Evolutionary conservation across 352 stramenopile species (phyloP).

Genomic region (Phytopythium boreale): DNA sequence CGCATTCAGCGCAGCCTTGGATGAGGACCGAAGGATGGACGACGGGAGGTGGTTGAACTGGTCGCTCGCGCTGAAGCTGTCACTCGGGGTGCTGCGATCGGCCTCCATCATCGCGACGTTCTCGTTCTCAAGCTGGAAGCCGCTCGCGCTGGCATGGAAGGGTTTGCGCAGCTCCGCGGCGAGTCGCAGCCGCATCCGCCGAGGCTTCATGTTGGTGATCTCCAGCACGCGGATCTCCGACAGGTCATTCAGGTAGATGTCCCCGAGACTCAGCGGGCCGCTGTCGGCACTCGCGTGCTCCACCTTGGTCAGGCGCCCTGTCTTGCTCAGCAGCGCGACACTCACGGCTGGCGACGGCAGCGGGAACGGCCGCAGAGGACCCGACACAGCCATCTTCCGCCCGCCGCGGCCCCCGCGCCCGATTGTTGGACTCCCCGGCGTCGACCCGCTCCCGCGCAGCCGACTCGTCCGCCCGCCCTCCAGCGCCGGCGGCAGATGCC

Average conservation of each 20-base stretch:
- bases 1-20: constrained; percentile 58
- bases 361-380: constrained; percentile 9
- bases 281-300: constrained; percentile 42
- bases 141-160: constrained; percentile 69
- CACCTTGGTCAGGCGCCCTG: constrained; percentile 23
- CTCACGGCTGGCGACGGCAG: constrained; percentile 29
- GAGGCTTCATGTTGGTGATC: constrained; percentile 58
- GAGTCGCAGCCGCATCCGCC: constrained; percentile 55
- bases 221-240: constrained; percentile 84
- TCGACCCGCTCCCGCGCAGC: constrained; percentile 1
- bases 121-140: constrained; percentile 89
- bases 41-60: constrained; percentile 78
- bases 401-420: constrained; percentile 8
- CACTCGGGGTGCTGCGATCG: constrained; percentile 28
- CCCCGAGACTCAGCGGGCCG: constrained; percentile 54
- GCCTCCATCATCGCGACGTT: constrained; percentile 65
- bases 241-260: constrained; percentile 87
- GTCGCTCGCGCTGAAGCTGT: constrained; percentile 27
- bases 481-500: neutral
- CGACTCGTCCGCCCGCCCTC: neutral
- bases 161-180: constrained; percentile 77
- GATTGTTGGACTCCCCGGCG: constrained; percentile 4
- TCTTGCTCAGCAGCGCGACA: constrained; percentile 67
- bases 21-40: constrained; percentile 65
- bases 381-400: constrained; percentile 3